A percentile compares a stretch with the other conserved stretches of the same genome.
These are phyloP conservation scores for Tolypocladium tundrense DNA, from an alignment of 2,329 filamentous ascomycete species.

Conservation along the genomic window DNA sequence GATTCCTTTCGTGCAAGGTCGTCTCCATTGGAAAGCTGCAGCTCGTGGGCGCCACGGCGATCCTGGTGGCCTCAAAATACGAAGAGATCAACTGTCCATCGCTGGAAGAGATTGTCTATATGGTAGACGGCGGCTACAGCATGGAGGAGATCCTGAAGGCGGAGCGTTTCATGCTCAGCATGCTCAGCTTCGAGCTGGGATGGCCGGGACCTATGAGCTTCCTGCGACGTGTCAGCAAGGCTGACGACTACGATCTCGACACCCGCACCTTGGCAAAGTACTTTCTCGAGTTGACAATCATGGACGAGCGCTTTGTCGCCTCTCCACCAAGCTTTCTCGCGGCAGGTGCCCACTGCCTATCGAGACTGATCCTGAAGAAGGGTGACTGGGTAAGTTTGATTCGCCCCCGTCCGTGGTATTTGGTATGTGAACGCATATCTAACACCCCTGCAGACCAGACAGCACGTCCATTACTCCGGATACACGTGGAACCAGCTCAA, in stretches of 20 bases:
- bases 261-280: slow-evolving; percentile 95
- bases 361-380: slow-evolving; percentile 79
- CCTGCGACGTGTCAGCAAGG: slow-evolving; percentile 91
- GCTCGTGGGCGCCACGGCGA: slow-evolving; percentile 88
- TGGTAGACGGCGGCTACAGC: slow-evolving; percentile 89
- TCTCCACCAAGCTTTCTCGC: slow-evolving; percentile 84
- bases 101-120: slow-evolving; percentile 90
- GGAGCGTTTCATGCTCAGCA: slow-evolving; percentile 94
- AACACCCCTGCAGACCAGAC: slow-evolving; percentile 48
- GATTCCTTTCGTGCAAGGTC: slow-evolving; percentile 88
- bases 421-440: not conserved
- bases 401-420: no score
- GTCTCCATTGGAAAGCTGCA: slow-evolving; percentile 93
- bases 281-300: slow-evolving; percentile 90
- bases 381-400: slow-evolving; percentile 73
- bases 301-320: slow-evolving; percentile 95
- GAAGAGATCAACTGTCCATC: slow-evolving; percentile 98
- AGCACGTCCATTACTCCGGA: slow-evolving; percentile 85
- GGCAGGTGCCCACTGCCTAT: slow-evolving; percentile 85
- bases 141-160: slow-evolving; percentile 92
- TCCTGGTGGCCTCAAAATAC: slow-evolving; percentile 95
- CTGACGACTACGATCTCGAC: slow-evolving; percentile 93
- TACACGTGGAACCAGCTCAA: slow-evolving; percentile 83
- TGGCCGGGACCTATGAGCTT: slow-evolving; percentile 99
- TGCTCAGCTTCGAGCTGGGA: slow-evolving; percentile 90